Conservation (phyloP, 2,329 filamentous ascomycete genomes). For the Ceratocystis destructans region DNA sequence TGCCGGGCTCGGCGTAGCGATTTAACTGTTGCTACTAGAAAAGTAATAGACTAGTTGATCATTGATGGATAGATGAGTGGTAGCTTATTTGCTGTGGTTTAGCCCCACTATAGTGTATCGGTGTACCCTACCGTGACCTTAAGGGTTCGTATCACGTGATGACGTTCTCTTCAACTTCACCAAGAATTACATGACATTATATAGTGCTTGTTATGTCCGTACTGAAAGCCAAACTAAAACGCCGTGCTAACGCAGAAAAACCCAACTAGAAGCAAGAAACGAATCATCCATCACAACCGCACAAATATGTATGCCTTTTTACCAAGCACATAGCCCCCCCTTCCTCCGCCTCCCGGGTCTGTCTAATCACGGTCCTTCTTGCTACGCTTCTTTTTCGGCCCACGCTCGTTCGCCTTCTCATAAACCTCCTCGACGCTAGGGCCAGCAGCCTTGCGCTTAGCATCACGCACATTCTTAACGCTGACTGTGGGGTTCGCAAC, state of each 20-base stretch:
- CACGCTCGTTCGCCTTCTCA: conserved; percentile 35
- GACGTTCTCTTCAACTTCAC: not conserved
- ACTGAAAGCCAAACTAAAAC: conserved; percentile 6
- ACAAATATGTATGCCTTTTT: conserved; percentile 1
- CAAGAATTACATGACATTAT: not conserved
- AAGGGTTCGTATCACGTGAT: not conserved
- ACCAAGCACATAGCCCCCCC: not conserved
- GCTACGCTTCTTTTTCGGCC: conserved; percentile 46
- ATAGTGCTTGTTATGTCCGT: not conserved
- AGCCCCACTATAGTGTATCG: too few relatives aligned
- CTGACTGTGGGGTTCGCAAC: conserved; percentile 67
- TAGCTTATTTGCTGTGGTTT: too few relatives aligned
- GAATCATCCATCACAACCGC: not conserved
- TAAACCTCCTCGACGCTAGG: conserved; percentile 47
- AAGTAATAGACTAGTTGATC: not conserved
- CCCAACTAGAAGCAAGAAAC: not conserved
- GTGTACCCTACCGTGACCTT: too few relatives aligned
- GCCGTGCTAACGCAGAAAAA: not conserved
- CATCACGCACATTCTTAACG: conserved; percentile 41
- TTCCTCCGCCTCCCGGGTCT: not conserved
- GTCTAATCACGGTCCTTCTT: conserved; percentile 18
- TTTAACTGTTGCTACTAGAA: not conserved
- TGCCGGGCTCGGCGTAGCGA: not conserved
- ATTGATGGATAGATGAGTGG: too few relatives aligned
- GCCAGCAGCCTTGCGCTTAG: conserved; percentile 56